phyloP scores from a whole-genome alignment of 768 basidiomycete genomes.

The Pholiota molesta region DNA sequence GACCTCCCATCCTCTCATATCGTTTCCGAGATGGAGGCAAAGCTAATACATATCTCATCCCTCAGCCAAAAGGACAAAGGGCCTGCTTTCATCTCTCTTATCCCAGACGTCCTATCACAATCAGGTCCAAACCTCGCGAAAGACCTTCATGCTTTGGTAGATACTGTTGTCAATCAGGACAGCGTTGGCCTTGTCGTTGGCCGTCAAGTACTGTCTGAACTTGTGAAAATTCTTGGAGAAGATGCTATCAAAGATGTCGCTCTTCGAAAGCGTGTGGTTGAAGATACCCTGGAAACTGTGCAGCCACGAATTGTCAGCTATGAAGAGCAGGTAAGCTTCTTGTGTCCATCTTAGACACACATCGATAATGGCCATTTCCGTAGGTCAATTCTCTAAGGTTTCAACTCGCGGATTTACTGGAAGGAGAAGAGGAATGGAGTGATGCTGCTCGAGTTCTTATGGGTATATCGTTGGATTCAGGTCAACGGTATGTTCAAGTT shows the following conservation, averaged over 20 bases:
- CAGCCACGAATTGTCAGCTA: constrained; percentile 87
- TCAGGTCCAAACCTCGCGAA: constrained; percentile 46
- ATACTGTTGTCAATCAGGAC: constrained; percentile 83
- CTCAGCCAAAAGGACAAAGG: constrained; percentile 88
- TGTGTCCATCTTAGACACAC: neutral
- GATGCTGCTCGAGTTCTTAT: constrained; percentile 91
- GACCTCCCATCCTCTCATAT: neutral
- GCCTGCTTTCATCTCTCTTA: constrained; percentile 68
- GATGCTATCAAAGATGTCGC: constrained; percentile 56
- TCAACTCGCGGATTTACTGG: constrained; percentile 89
- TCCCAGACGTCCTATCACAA: constrained; percentile 65
- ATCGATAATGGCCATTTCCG: constrained; percentile 5
- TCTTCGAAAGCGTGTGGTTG: constrained; percentile 70
- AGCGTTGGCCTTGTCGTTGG: constrained; percentile 84
- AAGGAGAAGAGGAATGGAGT: constrained; percentile 91
- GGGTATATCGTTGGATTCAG: constrained; percentile 90
- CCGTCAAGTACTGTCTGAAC: constrained; percentile 83
- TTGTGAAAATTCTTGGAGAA: constrained; percentile 69
- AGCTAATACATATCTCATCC: constrained; percentile 60
- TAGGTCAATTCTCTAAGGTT: constrained; percentile 85
- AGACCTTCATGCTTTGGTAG: constrained; percentile 74
- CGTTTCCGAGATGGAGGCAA: constrained; percentile 47
- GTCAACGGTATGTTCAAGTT: constrained; percentile 61
- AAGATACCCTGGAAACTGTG: constrained; percentile 70
- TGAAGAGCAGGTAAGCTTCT: constrained; percentile 81